A percentile compares a stretch with the other conserved stretches of the same genome.
Conservation (phyloP, 2,329 filamentous ascomycete genomes). For the Ampelomyces quisqualis region DNA sequence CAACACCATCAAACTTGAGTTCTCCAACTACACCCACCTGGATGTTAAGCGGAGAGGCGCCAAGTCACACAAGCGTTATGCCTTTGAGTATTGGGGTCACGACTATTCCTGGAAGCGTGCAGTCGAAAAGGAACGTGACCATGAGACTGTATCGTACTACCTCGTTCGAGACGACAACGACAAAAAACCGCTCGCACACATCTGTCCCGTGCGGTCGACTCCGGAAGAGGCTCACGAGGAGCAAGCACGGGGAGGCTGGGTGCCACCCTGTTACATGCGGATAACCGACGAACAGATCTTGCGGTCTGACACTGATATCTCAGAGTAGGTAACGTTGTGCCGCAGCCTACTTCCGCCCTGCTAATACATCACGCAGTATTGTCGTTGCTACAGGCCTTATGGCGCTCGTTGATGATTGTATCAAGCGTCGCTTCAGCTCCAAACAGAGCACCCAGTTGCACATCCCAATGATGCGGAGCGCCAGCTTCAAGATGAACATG, state of each 20-base stretch:
- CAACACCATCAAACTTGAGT: constrained; percentile 85
- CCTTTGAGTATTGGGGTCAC: constrained; percentile 91
- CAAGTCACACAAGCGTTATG: constrained; percentile 72
- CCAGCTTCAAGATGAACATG: constrained; percentile 57
- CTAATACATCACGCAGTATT: constrained; percentile 59
- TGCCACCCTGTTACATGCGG: constrained; percentile 88
- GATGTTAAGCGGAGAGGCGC: constrained; percentile 71
- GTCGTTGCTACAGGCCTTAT: constrained; percentile 88
- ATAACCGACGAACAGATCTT: constrained; percentile 75
- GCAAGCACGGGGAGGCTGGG: constrained; percentile 78
- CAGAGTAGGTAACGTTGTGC: constrained; percentile 66
- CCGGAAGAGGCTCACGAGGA: constrained; percentile 71
- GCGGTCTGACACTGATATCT: constrained; percentile 71
- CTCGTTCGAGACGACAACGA: constrained; percentile 68
- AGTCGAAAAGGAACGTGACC: constrained; percentile 61
- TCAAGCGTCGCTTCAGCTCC: constrained; percentile 72
- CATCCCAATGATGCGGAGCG: constrained; percentile 53
- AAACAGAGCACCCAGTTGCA: constrained; percentile 55
- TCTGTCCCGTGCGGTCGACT: constrained; percentile 76
- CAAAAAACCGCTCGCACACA: constrained; percentile 70
- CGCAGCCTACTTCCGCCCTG: constrained; percentile 4
- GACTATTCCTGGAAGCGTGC: constrained; percentile 81
- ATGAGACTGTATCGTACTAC: constrained; percentile 72
- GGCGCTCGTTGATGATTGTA: constrained; percentile 85
- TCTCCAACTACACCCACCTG: constrained; percentile 94